A percentile compares a stretch with the other conserved stretches of the same genome.
phyloP scores from a whole-genome alignment of 305 asterid genomes.

The Solanum hybrid region DNA sequence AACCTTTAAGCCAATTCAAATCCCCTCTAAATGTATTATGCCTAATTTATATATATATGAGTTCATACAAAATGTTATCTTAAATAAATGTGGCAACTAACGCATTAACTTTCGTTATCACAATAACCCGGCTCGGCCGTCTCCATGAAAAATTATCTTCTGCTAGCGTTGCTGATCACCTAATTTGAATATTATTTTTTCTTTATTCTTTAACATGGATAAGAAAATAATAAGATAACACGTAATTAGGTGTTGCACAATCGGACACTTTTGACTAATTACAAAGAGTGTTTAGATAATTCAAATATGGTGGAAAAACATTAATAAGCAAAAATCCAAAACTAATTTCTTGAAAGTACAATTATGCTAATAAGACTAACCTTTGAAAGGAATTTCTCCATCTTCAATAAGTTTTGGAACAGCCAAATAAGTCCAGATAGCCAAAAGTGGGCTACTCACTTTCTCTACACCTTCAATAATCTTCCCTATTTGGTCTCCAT shows the following conservation, averaged over 20 bases:
- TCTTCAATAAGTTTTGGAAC: constrained; percentile 43
- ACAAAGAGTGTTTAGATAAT: not conserved
- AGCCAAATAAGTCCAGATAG: constrained; percentile 54
- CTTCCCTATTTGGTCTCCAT: constrained; percentile 32
- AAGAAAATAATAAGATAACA: not conserved
- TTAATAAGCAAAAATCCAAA: no score
- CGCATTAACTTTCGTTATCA: not conserved
- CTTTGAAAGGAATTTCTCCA: constrained; percentile 47
- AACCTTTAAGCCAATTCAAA: no score
- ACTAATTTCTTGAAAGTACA: not conserved
- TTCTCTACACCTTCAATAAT: constrained; percentile 32
- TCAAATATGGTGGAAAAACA: not conserved
- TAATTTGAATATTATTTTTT: not conserved
- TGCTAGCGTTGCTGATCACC: not conserved
- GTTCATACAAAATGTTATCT: not conserved
- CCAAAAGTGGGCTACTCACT: constrained; percentile 31
- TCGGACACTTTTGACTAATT: not conserved
- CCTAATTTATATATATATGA: no score
- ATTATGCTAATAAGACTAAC: constrained; percentile 7
- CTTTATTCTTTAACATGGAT: not conserved
- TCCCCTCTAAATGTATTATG: no score
- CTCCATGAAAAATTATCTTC: not conserved
- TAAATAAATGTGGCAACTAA: not conserved
- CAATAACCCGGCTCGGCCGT: not conserved
- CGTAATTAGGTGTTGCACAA: not conserved